Evolutionary conservation across 495 filamentous ascomycete genomes (phyloP).

Genomic region (Tetracladium setigerum): DNA sequence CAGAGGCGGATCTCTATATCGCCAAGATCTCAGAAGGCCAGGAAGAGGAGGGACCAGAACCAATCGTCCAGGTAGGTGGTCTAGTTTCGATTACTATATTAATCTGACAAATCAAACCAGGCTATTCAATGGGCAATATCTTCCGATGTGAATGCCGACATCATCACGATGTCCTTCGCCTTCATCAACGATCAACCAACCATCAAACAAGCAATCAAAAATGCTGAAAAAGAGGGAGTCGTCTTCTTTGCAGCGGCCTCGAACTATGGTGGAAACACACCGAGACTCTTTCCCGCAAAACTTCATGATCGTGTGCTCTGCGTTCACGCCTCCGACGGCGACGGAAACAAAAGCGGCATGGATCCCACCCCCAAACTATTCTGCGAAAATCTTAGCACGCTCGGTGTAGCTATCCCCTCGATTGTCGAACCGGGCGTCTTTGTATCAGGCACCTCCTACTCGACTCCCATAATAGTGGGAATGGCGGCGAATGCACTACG

Average conservation of each 20-base stretch:
- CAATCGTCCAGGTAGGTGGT: neutral
- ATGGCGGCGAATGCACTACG: no score
- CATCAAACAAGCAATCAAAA: slow-evolving; percentile 6
- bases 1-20: slow-evolving; percentile 13
- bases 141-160: slow-evolving; percentile 12
- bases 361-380: slow-evolving; percentile 3
- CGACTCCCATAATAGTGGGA: no score
- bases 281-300: slow-evolving; percentile 5
- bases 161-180: slow-evolving; percentile 20
- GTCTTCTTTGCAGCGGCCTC: slow-evolving; percentile 17
- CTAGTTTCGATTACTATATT: neutral
- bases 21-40: slow-evolving; percentile 6
- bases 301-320: slow-evolving; percentile 7
- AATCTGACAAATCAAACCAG: slow-evolving; percentile 1
- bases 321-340: slow-evolving; percentile 6
- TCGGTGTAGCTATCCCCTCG: slow-evolving; percentile 15
- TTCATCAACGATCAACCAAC: slow-evolving; percentile 1
- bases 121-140: slow-evolving; percentile 12
- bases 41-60: no score
- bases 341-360: slow-evolving; percentile 5
- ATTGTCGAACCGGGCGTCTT: no score
- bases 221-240: slow-evolving; percentile 7
- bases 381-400: neutral
- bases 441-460: no score
- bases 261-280: slow-evolving; percentile 7